phyloP scores from a whole-genome alignment of 495 filamentous ascomycete genomes.

The Chaetomidium leptoderma region DNA sequence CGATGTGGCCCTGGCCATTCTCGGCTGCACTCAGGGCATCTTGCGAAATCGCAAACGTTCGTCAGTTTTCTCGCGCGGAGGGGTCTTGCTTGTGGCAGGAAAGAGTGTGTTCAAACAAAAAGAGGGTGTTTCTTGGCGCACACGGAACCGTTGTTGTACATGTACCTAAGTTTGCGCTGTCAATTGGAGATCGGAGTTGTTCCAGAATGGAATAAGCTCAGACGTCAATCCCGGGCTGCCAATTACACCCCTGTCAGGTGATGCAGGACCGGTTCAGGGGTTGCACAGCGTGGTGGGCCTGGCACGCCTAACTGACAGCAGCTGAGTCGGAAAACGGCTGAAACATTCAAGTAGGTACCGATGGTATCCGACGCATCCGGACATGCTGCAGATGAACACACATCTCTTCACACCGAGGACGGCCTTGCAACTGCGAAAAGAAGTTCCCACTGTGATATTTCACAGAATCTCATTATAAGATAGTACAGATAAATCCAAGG shows the following conservation, averaged over 20 bases:
- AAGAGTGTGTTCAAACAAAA: conserved; percentile 2
- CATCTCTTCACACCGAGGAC: background rate
- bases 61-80: background rate
- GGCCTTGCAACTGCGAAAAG: background rate
- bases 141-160: too few species aligned
- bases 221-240: background rate
- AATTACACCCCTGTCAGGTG: conserved; percentile 6
- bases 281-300: background rate
- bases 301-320: too few species aligned
- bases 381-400: background rate
- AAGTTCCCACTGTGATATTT: background rate
- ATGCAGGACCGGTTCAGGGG: conserved; percentile 8
- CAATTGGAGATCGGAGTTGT: conserved; percentile 3
- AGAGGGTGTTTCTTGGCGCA: background rate
- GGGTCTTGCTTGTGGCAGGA: background rate
- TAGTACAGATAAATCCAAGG: conserved; percentile 9
- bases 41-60: conserved; percentile 14
- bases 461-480: conserved; percentile 13
- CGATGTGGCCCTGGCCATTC: conserved; percentile 45
- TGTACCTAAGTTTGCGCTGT: too few species aligned
- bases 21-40: conserved; percentile 36
- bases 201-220: background rate
- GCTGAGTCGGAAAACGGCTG: background rate
- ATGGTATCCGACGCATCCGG: conserved; percentile 1
- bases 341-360: background rate